Evolutionary conservation across 2,329 filamentous ascomycete genomes (phyloP).

Genomic region (Fusarium subtropicale): DNA sequence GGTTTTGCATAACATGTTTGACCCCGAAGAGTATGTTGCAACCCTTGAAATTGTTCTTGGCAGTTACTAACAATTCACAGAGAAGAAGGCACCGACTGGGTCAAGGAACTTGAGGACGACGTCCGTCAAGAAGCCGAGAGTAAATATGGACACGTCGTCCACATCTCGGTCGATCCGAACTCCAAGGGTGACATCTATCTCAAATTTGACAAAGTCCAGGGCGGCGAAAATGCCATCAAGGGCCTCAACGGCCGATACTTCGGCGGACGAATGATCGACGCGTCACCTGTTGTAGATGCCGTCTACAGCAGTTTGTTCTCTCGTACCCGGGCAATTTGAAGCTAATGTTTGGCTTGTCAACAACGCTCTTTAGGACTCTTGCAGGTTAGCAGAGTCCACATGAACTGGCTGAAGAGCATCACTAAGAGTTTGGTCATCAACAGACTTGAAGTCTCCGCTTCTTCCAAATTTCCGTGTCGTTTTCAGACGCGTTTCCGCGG

Average conservation of each 20-base stretch:
- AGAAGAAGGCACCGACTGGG: conserved; percentile 87
- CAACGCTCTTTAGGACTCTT: conserved; percentile 61
- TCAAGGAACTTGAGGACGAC: conserved; percentile 94
- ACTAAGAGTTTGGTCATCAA: conserved; percentile 47
- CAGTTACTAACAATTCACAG: conserved; percentile 61
- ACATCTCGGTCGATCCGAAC: conserved; percentile 94
- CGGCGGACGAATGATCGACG: conserved; percentile 91
- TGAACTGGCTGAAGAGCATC: conserved; percentile 42
- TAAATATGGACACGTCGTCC: conserved; percentile 97
- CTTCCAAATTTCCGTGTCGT: conserved; percentile 20
- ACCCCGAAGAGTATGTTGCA: conserved; percentile 83
- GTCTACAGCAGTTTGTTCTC: conserved; percentile 98
- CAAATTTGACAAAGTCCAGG: conserved; percentile 96
- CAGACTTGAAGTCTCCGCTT: conserved; percentile 47
- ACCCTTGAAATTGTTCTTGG: background rate
- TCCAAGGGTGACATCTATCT: conserved; percentile 97
- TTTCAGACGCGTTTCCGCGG: conserved; percentile 5
- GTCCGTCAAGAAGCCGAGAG: conserved; percentile 91
- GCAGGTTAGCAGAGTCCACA: conserved; percentile 52
- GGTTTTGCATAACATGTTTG: conserved; percentile 94
- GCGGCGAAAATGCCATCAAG: conserved; percentile 97
- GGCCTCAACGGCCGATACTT: conserved; percentile 98
- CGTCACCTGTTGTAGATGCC: conserved; percentile 95
- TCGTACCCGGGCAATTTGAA: conserved; percentile 83
- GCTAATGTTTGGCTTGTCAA: conserved; percentile 65